These are phyloP conservation scores for Suillus brevipes DNA, from an alignment of 768 basidiomycete species.

Conservation along the genomic window DNA sequence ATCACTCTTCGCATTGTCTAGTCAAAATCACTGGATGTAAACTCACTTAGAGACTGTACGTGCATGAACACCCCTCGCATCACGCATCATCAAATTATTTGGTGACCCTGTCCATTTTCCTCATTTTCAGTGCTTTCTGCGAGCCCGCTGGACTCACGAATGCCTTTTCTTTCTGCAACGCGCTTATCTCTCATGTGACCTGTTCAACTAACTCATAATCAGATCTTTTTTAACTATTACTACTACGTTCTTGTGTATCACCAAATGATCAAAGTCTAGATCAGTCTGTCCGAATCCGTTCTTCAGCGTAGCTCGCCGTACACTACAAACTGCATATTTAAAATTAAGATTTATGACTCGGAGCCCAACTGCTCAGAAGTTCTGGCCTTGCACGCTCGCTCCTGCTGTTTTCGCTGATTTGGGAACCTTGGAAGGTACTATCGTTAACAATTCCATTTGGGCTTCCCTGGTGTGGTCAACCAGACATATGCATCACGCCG, in stretches of 20 bases:
- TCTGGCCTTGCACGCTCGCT: neutral
- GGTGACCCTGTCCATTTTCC: neutral
- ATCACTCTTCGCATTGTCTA: constrained; percentile 22
- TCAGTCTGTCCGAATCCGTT: neutral
- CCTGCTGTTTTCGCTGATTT: no score
- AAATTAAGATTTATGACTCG: neutral
- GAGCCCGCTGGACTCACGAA: neutral
- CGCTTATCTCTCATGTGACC: neutral
- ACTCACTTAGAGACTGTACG: constrained; percentile 29
- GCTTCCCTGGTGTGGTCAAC: no score
- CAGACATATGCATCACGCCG: no score
- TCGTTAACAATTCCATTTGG: no score
- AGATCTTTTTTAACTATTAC: neutral
- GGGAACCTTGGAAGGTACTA: no score
- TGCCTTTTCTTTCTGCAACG: neutral
- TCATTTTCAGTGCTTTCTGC: constrained; percentile 2
- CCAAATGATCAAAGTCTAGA: neutral
- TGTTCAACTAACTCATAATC: neutral
- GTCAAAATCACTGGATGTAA: constrained; percentile 63
- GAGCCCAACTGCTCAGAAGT: neutral
- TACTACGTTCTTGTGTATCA: neutral
- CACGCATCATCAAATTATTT: neutral
- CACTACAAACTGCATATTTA: neutral
- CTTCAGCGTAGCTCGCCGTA: neutral
- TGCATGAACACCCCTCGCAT: neutral